Conservation (phyloP, 305 asterid species). For the Lippia alba region DNA sequence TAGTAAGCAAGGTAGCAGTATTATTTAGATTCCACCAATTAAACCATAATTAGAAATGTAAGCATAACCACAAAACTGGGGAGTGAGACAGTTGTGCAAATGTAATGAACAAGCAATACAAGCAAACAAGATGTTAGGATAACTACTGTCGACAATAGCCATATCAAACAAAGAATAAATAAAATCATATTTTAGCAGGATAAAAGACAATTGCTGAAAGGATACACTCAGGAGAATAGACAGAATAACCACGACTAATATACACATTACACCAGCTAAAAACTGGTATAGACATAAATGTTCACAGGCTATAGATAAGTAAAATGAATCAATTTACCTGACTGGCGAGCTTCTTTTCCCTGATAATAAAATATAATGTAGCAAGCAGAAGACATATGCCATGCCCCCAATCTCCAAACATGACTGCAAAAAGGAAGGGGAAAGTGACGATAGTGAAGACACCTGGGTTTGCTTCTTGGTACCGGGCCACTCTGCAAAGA, state of each 20-base stretch:
- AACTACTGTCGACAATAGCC: neutral
- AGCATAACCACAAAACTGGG: neutral
- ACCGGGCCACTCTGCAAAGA: constrained; percentile 83
- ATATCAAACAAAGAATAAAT: constrained; percentile 8
- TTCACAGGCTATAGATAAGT: constrained; percentile 4
- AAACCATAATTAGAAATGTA: neutral
- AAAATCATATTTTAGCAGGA: neutral
- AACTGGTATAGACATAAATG: neutral
- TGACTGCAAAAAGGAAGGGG: constrained; percentile 94
- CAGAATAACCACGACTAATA: constrained; percentile 3
- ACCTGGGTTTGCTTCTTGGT: constrained; percentile 98
- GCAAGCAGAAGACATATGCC: constrained; percentile 90
- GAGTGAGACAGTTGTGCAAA: neutral
- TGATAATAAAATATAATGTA: constrained; percentile 63
- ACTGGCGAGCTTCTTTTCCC: constrained; percentile 76
- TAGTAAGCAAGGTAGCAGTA: constrained; percentile 2
- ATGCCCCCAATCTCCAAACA: constrained; percentile 99
- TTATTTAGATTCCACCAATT: constrained; percentile 12
- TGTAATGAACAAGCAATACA: neutral
- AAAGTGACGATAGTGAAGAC: constrained; percentile 90
- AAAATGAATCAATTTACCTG: constrained; percentile 55
- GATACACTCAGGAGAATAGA: constrained; percentile 25
- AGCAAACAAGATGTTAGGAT: neutral
- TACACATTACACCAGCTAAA: constrained; percentile 19
- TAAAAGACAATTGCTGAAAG: constrained; percentile 12